Conservation (phyloP, 1,284 basidiomycete species). For the Pyrrhoderma noxium region DNA sequence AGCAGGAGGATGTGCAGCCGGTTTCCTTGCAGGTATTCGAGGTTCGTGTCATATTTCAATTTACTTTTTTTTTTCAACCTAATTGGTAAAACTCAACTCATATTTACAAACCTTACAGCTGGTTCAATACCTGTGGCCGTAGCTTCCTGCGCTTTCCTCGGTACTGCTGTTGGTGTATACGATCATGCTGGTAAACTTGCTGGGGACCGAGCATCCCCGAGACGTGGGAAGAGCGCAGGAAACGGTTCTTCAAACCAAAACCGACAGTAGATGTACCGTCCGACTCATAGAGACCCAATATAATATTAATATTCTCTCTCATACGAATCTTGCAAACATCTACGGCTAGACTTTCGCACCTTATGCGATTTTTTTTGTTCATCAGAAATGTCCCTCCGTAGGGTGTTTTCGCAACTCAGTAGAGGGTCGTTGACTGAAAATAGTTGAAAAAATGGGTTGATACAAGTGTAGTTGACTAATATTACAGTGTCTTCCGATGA, state of each 20-base stretch:
- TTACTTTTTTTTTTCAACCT: background rate
- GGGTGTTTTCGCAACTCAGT: no score
- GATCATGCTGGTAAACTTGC: conserved; percentile 71
- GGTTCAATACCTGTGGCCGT: conserved; percentile 82
- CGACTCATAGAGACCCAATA: conserved; percentile 10
- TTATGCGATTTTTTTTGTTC: no score
- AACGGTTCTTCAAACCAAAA: conserved; percentile 63
- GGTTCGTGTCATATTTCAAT: conserved; percentile 40
- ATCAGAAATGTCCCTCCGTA: no score
- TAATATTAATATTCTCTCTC: no score
- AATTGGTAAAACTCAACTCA: background rate
- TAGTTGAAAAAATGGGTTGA: no score
- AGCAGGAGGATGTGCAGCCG: conserved; percentile 87
- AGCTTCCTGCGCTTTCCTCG: conserved; percentile 75
- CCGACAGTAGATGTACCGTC: conserved; percentile 12
- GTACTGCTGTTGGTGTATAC: conserved; percentile 76
- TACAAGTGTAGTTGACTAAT: no score
- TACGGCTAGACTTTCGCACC: no score
- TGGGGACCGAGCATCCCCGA: conserved; percentile 34
- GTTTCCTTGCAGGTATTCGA: conserved; percentile 82
- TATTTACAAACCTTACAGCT: conserved; percentile 34
- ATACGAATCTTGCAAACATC: no score
- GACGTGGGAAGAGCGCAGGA: conserved; percentile 53
- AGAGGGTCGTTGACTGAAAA: no score
- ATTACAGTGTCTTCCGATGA: no score